Conservation (phyloP, 2,329 filamentous ascomycete species). For the Ophiocordyceps polyrhachis-furcata region DNA sequence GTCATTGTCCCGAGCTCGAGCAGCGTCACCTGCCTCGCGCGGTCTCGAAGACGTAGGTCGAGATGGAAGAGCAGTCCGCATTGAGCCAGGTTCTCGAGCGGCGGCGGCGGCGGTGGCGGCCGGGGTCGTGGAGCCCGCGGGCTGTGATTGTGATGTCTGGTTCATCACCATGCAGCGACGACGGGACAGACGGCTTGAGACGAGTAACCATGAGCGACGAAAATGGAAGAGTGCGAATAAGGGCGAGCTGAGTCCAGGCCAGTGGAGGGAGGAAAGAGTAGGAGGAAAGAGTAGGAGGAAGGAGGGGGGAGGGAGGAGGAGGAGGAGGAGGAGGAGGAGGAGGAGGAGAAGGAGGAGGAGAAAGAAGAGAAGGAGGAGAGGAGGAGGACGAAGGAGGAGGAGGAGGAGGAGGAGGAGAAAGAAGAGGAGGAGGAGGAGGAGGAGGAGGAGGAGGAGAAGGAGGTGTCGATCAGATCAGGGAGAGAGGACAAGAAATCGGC, state of each 20-base stretch:
- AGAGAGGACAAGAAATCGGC: background rate
- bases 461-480: background rate
- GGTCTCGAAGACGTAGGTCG: slow-evolving; percentile 17
- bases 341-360: background rate
- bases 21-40: slow-evolving; percentile 5
- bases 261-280: background rate
- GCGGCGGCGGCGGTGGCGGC: slow-evolving; percentile 2
- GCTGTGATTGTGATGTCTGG: slow-evolving; percentile 10
- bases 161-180: slow-evolving; percentile 11
- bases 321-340: background rate
- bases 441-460: background rate
- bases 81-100: slow-evolving; percentile 12
- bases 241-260: background rate
- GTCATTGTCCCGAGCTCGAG: slow-evolving; percentile 6
- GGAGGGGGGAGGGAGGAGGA: too few relatives aligned
- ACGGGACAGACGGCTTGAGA: background rate
- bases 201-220: background rate
- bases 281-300: background rate
- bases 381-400: background rate
- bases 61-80: slow-evolving; percentile 19
- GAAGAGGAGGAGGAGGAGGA: too few relatives aligned
- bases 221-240: background rate
- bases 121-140: slow-evolving; percentile 8
- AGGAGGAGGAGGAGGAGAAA: background rate
- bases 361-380: too few relatives aligned